phyloP scores from a whole-genome alignment of 768 basidiomycete species.

The Tephrocybe sp. region DNA sequence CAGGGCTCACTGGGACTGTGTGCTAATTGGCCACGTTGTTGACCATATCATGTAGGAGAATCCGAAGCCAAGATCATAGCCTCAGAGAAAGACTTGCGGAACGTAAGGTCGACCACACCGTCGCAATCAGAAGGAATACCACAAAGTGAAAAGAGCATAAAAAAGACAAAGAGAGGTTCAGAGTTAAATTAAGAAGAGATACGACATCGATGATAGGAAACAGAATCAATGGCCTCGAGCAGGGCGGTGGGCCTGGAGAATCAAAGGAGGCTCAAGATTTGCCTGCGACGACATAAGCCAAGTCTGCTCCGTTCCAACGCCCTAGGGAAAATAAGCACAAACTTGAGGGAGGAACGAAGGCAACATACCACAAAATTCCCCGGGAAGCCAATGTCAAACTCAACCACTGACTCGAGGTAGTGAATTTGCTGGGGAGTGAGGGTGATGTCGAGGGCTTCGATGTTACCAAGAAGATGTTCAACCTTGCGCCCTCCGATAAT shows the following conservation, averaged over 20 bases:
- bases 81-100: too few relatives aligned
- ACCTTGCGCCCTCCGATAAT: conserved; percentile 53
- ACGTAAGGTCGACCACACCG: too few relatives aligned
- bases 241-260: neutral
- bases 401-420: conserved; percentile 39
- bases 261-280: neutral
- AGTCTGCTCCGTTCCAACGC: neutral
- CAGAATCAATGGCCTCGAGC: neutral
- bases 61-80: too few relatives aligned
- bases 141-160: too few relatives aligned
- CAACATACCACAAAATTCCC: conserved; percentile 30
- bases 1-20: too few relatives aligned
- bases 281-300: neutral
- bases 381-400: conserved; percentile 51
- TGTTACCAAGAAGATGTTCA: conserved; percentile 48
- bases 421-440: conserved; percentile 46
- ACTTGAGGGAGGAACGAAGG: neutral
- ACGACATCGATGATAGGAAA: too few relatives aligned
- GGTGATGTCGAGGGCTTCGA: conserved; percentile 48
- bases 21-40: too few relatives aligned
- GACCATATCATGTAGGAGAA: too few relatives aligned
- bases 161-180: too few relatives aligned
- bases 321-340: neutral
- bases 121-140: too few relatives aligned
- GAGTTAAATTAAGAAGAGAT: too few relatives aligned